Conservation (phyloP, 345 rosid species). For the Brassica juncea region DNA sequence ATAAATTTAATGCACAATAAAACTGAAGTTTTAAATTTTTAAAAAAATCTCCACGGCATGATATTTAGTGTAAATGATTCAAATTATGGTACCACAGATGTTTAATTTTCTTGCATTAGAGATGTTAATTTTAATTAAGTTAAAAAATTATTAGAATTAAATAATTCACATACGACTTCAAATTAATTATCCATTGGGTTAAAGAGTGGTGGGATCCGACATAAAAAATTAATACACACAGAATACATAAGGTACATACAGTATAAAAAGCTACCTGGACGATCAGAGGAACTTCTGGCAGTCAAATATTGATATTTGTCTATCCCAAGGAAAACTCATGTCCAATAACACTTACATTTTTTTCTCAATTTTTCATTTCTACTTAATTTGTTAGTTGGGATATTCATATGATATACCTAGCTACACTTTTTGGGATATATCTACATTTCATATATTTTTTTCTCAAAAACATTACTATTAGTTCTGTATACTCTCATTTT, state of each 20-base stretch:
- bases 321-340: neutral
- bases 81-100: neutral
- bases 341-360: neutral
- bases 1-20: neutral
- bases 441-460: neutral
- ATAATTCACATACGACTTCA: neutral
- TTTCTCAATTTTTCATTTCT: neutral
- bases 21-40: neutral
- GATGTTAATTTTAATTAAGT: neutral
- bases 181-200: neutral
- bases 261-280: slow-evolving; percentile 11
- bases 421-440: neutral
- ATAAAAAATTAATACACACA: neutral
- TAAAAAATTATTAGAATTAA: neutral
- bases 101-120: neutral
- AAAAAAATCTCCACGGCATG: neutral
- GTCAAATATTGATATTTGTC: neutral
- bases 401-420: neutral
- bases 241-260: neutral
- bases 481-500: neutral
- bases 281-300: slow-evolving; percentile 7
- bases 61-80: no score
- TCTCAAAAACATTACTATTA: neutral
- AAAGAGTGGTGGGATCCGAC: slow-evolving; percentile 6
- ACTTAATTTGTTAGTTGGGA: slow-evolving; percentile 42